phyloP scores from a whole-genome alignment of 768 basidiomycete genomes.

The Glaciozyma martinii region DNA sequence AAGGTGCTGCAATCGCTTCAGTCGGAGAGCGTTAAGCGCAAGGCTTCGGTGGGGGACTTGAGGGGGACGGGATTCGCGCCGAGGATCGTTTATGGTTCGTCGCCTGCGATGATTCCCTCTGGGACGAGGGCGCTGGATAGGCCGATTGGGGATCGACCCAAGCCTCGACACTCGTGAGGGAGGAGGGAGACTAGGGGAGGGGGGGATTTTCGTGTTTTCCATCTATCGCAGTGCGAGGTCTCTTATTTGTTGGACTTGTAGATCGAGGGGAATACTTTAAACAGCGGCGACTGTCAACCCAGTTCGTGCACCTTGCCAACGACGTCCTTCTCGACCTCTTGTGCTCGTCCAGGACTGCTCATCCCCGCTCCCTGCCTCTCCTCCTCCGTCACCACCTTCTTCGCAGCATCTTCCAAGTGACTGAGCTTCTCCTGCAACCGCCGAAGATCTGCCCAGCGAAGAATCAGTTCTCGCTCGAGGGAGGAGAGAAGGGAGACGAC shows the following conservation, averaged over 20 bases:
- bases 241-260: no score
- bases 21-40: constrained; percentile 10
- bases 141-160: background rate
- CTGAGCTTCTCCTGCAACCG: constrained; percentile 7
- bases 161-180: background rate
- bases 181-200: no score
- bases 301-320: no score
- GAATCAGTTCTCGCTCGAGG: background rate
- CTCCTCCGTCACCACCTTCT: background rate
- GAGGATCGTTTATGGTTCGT: background rate
- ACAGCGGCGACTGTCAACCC: no score
- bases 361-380: no score
- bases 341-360: no score
- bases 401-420: constrained; percentile 4
- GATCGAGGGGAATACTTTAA: no score
- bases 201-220: no score
- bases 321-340: no score
- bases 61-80: background rate
- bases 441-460: background rate
- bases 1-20: constrained; percentile 20
- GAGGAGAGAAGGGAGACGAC: background rate
- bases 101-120: background rate
- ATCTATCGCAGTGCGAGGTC: no score
- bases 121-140: constrained; percentile 18
- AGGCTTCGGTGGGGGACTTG: background rate